Percentiles rank a stretch among this genome's conserved stretches.
These are phyloP conservation scores for Sphaceloma murrayae DNA, from an alignment of 2,329 filamentous ascomycete genomes.

Conservation along the genomic window DNA sequence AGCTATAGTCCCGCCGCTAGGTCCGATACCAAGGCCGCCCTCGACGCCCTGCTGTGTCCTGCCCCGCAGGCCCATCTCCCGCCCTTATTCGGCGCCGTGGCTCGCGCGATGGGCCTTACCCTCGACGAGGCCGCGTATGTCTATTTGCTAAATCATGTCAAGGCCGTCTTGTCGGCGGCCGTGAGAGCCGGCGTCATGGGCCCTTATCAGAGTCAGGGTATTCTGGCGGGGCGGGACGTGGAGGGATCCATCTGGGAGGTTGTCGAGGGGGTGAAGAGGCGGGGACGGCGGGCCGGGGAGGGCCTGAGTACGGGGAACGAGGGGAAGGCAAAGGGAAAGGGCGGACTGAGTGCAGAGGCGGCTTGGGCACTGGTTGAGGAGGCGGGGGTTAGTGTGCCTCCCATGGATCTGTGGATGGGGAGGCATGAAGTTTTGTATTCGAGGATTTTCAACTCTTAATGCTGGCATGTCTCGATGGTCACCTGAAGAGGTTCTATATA, in stretches of 20 bases:
- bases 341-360: background rate
- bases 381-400: slow-evolving; percentile 65
- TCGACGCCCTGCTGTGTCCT: background rate
- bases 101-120: slow-evolving; percentile 50
- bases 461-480: slow-evolving; percentile 30
- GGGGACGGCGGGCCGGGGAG: slow-evolving; percentile 21
- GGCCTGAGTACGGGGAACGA: slow-evolving; percentile 46
- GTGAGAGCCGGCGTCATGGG: slow-evolving; percentile 70
- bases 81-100: slow-evolving; percentile 60
- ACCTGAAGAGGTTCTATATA: too few species aligned
- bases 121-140: slow-evolving; percentile 59
- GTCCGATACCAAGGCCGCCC: slow-evolving; percentile 16
- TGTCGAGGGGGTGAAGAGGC: slow-evolving; percentile 52
- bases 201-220: slow-evolving; percentile 67
- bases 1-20: slow-evolving; percentile 27
- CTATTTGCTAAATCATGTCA: slow-evolving; percentile 66
- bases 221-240: slow-evolving; percentile 54
- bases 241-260: slow-evolving; percentile 49
- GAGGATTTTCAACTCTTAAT: slow-evolving; percentile 67
- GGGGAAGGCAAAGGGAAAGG: slow-evolving; percentile 26
- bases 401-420: slow-evolving; percentile 75
- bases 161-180: slow-evolving; percentile 65
- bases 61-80: slow-evolving; percentile 52
- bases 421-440: slow-evolving; percentile 76
- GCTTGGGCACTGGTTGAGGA: slow-evolving; percentile 42